Evolutionary conservation across 345 rosid genomes (phyloP).

Genomic region (Salix udensis): DNA sequence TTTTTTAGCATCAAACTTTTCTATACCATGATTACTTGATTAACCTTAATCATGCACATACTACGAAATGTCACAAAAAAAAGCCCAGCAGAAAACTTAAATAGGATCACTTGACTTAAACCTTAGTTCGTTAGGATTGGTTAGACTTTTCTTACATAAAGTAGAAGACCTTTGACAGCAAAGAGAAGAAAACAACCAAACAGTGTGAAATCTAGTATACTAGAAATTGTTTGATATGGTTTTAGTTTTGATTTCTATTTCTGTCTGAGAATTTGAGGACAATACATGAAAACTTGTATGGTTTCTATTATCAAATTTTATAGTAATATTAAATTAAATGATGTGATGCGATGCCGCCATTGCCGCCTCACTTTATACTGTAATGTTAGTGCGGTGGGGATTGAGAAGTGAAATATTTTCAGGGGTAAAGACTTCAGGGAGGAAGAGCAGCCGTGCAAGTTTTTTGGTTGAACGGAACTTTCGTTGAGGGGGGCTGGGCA

Average conservation of each 20-base stretch:
- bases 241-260: no score
- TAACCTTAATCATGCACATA: neutral
- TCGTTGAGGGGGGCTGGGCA: constrained; percentile 2
- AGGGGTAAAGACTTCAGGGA: neutral
- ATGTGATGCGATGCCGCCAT: no score
- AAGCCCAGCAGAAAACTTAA: neutral
- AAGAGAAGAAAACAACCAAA: neutral
- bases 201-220: neutral
- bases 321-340: no score
- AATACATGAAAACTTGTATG: no score
- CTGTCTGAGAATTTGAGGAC: no score
- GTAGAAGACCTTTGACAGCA: neutral
- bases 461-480: constrained; percentile 18
- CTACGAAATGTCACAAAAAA: neutral
- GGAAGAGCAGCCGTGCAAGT: neutral
- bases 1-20: neutral
- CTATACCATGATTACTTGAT: neutral
- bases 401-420: neutral
- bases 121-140: no score
- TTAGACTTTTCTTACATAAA: neutral
- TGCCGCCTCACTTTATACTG: no score
- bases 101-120: no score
- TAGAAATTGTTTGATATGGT: no score
- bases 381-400: neutral
- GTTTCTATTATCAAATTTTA: no score